Conservation (phyloP, 768 basidiomycete genomes). For the Austroboletus eburneus region DNA sequence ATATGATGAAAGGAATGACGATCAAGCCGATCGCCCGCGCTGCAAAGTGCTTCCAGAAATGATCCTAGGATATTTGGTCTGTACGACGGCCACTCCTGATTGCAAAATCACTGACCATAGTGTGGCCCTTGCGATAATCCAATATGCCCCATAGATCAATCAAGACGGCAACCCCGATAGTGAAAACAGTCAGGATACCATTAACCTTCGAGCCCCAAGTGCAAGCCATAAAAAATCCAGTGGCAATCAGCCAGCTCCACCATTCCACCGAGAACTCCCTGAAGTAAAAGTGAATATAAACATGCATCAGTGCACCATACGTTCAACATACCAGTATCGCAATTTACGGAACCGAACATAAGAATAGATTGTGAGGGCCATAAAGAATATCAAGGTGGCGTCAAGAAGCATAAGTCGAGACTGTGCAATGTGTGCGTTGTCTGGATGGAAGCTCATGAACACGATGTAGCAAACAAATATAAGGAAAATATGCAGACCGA, state of each 20-base stretch:
- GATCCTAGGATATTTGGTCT: conserved; percentile 49
- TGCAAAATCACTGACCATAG: conserved; percentile 52
- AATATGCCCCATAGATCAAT: conserved; percentile 94
- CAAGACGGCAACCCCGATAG: conserved; percentile 86
- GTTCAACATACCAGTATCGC: conserved; percentile 66
- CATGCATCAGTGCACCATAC: neutral
- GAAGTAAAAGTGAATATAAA: conserved; percentile 6
- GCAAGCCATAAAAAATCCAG: conserved; percentile 92
- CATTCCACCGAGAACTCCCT: conserved; percentile 87
- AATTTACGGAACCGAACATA: conserved; percentile 95
- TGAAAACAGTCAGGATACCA: conserved; percentile 84
- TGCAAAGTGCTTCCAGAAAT: conserved; percentile 84
- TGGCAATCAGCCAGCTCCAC: conserved; percentile 93
- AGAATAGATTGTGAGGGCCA: conserved; percentile 87
- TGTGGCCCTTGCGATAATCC: conserved; percentile 74
- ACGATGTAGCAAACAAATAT: neutral
- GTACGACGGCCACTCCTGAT: neutral
- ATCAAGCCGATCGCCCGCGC: conserved; percentile 86
- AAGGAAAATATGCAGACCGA: conserved; percentile 56
- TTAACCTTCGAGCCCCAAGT: conserved; percentile 98
- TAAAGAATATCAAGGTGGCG: conserved; percentile 92
- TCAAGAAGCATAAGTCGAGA: conserved; percentile 96
- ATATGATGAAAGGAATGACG: conserved; percentile 81
- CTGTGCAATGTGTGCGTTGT: conserved; percentile 94
- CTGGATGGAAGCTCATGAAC: conserved; percentile 39